A percentile compares a stretch with the other conserved stretches of the same genome.
Evolutionary conservation across 169 alveolate genomes (phyloP).

Genomic region (Ichthyophthirius multifiliis): DNA sequence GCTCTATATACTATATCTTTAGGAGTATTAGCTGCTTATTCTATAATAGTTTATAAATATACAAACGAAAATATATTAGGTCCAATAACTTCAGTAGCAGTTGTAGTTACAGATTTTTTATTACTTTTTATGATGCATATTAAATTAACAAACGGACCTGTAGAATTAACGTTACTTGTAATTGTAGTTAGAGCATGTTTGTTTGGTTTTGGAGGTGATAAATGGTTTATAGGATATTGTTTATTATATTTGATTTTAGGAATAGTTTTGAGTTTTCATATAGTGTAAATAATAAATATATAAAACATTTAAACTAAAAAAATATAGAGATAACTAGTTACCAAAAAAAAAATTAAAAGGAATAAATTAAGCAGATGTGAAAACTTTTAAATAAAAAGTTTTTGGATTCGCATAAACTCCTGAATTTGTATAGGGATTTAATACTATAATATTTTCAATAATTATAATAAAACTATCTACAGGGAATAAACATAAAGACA

Average conservation of each 20-base stretch:
- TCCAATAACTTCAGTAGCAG: slow-evolving; percentile 36
- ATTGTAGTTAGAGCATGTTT: slow-evolving; percentile 37
- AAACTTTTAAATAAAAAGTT: background rate
- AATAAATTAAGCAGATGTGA: background rate
- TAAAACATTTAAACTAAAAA: background rate
- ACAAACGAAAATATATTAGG: slow-evolving; percentile 21
- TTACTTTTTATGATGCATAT: slow-evolving; percentile 15
- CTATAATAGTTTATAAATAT: background rate
- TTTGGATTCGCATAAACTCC: background rate
- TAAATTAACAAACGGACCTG: slow-evolving; percentile 7
- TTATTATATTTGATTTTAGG: slow-evolving; percentile 39
- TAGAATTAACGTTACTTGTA: slow-evolving; percentile 24
- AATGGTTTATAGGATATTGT: slow-evolving; percentile 52
- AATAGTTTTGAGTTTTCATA: slow-evolving; percentile 1
- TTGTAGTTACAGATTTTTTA: slow-evolving; percentile 47
- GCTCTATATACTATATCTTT: background rate
- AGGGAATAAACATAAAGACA: background rate
- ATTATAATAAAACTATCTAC: slow-evolving; percentile 19
- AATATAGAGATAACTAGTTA: background rate
- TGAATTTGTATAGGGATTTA: slow-evolving; percentile 18
- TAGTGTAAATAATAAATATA: slow-evolving; percentile 17
- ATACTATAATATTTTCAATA: slow-evolving; percentile 16
- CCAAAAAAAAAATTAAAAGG: background rate
- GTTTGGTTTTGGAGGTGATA: slow-evolving; percentile 48
- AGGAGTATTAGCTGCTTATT: background rate